phyloP scores from a whole-genome alignment of 768 basidiomycete species.

The Agrocybe pediades region DNA sequence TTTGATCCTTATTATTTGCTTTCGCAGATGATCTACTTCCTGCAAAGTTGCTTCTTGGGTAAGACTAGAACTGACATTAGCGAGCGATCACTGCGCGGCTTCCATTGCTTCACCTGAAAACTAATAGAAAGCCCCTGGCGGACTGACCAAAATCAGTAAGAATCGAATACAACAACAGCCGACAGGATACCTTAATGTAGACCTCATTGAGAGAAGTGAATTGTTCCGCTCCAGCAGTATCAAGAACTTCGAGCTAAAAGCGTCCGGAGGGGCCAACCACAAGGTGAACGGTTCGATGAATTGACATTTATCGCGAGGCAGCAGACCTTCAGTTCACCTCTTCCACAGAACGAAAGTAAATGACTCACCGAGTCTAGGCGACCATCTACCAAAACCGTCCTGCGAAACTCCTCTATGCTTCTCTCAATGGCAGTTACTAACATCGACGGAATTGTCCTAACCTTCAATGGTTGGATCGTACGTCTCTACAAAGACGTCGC shows the following conservation, averaged over 20 bases:
- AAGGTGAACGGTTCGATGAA: no score
- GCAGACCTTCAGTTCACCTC: no score
- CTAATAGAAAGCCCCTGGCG: slow-evolving; percentile 78
- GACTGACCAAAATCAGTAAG: slow-evolving; percentile 39
- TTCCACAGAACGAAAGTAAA: no score
- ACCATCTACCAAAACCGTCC: slow-evolving; percentile 66
- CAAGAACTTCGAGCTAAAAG: slow-evolving; percentile 84
- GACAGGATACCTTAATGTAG: slow-evolving; percentile 66
- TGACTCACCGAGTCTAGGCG: slow-evolving; percentile 63
- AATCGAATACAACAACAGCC: neutral
- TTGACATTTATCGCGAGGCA: neutral
- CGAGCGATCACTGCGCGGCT: neutral
- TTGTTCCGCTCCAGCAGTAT: slow-evolving; percentile 87
- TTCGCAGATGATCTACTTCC: slow-evolving; percentile 78
- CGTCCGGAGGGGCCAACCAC: no score
- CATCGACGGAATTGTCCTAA: slow-evolving; percentile 23
- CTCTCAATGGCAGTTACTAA: slow-evolving; percentile 2
- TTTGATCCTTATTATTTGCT: slow-evolving; percentile 81
- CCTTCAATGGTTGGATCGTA: slow-evolving; percentile 90
- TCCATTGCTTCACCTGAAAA: slow-evolving; percentile 63
- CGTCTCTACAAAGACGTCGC: slow-evolving; percentile 70
- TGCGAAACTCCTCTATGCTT: slow-evolving; percentile 68
- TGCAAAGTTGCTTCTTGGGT: slow-evolving; percentile 81
- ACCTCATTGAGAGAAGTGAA: slow-evolving; percentile 80
- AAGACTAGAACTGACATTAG: slow-evolving; percentile 45